These are phyloP conservation scores for Mucor plumbeus DNA, from an alignment of 371 early-diverging fungal genomes.

Conservation along the genomic window DNA sequence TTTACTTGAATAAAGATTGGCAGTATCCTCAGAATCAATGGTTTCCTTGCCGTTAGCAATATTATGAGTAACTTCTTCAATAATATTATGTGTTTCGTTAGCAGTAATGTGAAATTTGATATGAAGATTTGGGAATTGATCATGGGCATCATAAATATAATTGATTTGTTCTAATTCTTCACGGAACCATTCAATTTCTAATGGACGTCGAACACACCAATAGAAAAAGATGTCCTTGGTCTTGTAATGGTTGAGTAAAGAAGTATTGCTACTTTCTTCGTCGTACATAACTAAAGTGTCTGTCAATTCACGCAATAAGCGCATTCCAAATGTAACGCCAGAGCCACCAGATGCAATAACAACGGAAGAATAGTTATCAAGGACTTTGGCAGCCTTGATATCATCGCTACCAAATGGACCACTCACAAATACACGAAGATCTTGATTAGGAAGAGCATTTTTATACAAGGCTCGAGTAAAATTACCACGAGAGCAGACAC, in stretches of 20 bases:
- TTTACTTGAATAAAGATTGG: neutral
- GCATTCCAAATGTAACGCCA: slow-evolving; percentile 60
- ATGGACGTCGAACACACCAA: slow-evolving; percentile 45
- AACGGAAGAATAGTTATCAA: slow-evolving; percentile 34
- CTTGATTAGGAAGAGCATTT: slow-evolving; percentile 38
- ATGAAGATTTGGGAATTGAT: slow-evolving; percentile 20
- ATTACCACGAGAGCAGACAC: slow-evolving; percentile 61
- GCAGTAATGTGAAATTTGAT: slow-evolving; percentile 28
- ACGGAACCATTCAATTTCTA: slow-evolving; percentile 59
- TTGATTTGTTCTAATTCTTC: slow-evolving; percentile 48
- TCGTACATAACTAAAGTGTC: slow-evolving; percentile 17
- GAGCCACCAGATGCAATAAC: slow-evolving; percentile 59
- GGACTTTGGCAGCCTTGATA: slow-evolving; percentile 25
- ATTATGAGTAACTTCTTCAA: neutral
- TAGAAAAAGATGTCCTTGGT: slow-evolving; percentile 38
- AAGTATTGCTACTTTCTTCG: neutral
- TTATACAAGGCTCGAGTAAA: slow-evolving; percentile 53
- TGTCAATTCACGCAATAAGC: slow-evolving; percentile 53
- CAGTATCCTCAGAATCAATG: neutral
- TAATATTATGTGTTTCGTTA: neutral
- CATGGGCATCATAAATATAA: slow-evolving; percentile 9
- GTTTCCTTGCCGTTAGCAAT: neutral
- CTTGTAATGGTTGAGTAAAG: slow-evolving; percentile 10
- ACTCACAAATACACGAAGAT: slow-evolving; percentile 49
- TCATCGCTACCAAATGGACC: slow-evolving; percentile 49